Evolutionary conservation across 2,329 filamentous ascomycete genomes (phyloP), one percentile per base, ranked within the genome.

Genomic region (Penicillium griseofulvum): DNA sequence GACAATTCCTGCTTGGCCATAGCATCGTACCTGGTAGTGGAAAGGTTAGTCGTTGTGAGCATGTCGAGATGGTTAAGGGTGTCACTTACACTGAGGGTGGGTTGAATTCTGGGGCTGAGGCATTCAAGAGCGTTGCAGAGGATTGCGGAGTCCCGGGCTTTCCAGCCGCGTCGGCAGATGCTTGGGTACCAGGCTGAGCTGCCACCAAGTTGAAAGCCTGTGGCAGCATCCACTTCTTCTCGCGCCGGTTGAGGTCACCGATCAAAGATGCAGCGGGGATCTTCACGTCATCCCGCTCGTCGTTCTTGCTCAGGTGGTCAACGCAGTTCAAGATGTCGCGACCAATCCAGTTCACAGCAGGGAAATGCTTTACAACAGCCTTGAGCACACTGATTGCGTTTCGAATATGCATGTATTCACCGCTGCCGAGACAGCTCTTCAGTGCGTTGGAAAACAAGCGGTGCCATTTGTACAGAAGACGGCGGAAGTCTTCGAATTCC

Each of bases 401-500:
- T 52, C 93, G 87, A 69, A 97, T 96, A 72, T 97, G 92, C 88
- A 97, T 97, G 83, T 94, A 99, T 74, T 97, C 93, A 31, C 84
- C 86, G 28, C 88, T 87, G 17, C 85, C 85, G 44, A 99, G 81
- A 70, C 93, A 97, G 36, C 83, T 83, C 70, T 91, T 92, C 52
- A 99, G 78, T 2, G 93, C 90, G 47, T 79, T 83, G 65, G 88
- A 89, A 41, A 99, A 77, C 60, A 89, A 86, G 65, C 88, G 86
- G 73, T 99, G 95, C 91, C 93, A 97, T 64, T 90, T 89, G 78
- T 89, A 94, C 31, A 97, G 80, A 49, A 95, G 77, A 63, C 90
- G 87, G 47, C 91, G 87, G 78, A 95, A 99, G 52, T 91, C 86
- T 61, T 92, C 89, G 71, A 91, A 94, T 54, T 91, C 88, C 56